A percentile compares a stretch with the other conserved stretches of the same genome.
These are phyloP conservation scores for Trypanosomatidae sp. DNA, from an alignment of 208 protist genomes.

Conservation along the genomic window DNA sequence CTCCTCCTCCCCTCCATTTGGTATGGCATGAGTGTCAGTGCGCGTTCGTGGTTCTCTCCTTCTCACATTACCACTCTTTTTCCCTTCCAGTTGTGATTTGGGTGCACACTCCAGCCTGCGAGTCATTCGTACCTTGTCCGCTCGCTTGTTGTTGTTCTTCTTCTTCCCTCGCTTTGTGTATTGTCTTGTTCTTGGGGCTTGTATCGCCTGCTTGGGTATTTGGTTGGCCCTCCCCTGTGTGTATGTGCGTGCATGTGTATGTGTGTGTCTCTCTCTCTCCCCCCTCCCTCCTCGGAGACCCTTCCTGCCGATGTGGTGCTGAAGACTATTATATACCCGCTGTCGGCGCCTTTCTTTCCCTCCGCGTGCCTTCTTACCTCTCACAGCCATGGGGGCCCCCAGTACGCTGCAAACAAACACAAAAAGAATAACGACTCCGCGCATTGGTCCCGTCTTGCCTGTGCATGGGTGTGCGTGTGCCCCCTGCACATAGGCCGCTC, in stretches of 20 bases:
- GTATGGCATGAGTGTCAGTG: background rate
- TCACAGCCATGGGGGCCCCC: background rate
- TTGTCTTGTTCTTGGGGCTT: background rate
- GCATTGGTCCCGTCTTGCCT: background rate
- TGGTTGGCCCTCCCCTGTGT: background rate
- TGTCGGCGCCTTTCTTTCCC: background rate
- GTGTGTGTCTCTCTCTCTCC: background rate
- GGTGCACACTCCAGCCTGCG: too few relatives aligned
- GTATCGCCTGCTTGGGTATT: background rate
- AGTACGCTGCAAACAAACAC: background rate
- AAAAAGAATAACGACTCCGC: background rate
- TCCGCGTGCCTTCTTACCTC: too few relatives aligned
- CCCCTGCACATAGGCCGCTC: too few relatives aligned
- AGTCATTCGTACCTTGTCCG: too few relatives aligned
- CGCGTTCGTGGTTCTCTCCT: constrained; percentile 10
- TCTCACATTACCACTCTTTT: too few relatives aligned
- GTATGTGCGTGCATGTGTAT: background rate
- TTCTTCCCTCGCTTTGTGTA: background rate
- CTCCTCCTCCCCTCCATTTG: constrained; percentile 6
- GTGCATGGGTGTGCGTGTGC: background rate
- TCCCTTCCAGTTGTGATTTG: too few relatives aligned
- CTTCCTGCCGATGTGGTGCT: background rate
- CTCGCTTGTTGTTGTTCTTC: background rate
- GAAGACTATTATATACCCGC: background rate
- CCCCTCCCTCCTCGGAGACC: background rate